Evolutionary conservation across 306 rosid genomes (phyloP).

Genomic region (Cucurbita maxima): DNA sequence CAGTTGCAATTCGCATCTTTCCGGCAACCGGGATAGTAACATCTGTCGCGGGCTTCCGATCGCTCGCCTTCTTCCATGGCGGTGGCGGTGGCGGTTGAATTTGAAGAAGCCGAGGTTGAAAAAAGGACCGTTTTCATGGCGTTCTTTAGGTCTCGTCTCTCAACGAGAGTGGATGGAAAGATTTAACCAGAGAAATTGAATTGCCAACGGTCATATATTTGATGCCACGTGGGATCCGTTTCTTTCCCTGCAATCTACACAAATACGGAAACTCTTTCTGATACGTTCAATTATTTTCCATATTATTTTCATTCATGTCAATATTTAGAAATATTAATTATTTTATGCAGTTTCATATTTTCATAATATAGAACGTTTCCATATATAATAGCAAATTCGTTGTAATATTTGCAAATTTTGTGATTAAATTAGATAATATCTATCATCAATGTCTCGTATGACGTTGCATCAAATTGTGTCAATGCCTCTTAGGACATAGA

Average conservation of each 20-base stretch:
- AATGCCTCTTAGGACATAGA: no score
- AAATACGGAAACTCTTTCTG: neutral
- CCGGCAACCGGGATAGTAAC: conserved; percentile 70
- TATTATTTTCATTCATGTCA: neutral
- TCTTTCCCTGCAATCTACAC: neutral
- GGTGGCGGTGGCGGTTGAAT: neutral
- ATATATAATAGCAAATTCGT: no score
- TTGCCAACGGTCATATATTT: conserved; percentile 43
- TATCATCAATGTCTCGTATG: no score
- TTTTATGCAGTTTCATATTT: neutral
- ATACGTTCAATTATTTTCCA: neutral
- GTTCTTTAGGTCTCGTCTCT: neutral
- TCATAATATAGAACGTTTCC: neutral
- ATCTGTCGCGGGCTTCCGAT: conserved; percentile 35
- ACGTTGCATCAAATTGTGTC: no score
- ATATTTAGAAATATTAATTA: neutral
- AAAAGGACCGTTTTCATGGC: no score
- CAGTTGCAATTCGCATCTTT: conserved; percentile 74
- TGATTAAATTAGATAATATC: no score
- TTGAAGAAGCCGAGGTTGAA: no score
- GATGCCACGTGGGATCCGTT: neutral
- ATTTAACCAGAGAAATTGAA: conserved; percentile 13
- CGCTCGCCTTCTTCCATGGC: conserved; percentile 23
- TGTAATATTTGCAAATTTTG: no score
- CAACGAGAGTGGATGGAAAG: neutral